Conservation (phyloP, 2,329 filamentous ascomycete species). For the Fonsecaea nubica region DNA sequence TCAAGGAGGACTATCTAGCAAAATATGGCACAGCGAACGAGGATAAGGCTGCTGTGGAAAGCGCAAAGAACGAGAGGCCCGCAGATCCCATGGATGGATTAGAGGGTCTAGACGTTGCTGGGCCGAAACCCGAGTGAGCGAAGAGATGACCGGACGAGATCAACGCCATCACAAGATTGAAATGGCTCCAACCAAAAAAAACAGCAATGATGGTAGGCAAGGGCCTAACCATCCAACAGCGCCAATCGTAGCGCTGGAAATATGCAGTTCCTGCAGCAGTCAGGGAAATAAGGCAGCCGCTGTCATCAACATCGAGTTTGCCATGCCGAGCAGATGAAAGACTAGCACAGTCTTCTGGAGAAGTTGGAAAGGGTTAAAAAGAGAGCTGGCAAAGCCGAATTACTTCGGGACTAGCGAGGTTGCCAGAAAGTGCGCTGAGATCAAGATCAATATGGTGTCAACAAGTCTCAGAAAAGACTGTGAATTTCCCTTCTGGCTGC, state of each 20-base stretch:
- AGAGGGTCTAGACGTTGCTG: slow-evolving; percentile 90
- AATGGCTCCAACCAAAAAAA: background rate
- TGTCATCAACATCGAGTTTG: background rate
- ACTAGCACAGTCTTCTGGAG: background rate
- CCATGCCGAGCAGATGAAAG: background rate
- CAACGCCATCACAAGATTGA: background rate
- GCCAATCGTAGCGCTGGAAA: background rate
- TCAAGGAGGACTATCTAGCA: slow-evolving; percentile 90
- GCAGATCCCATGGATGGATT: slow-evolving; percentile 95
- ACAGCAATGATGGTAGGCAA: background rate
- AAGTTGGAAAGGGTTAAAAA: background rate
- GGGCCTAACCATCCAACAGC: background rate
- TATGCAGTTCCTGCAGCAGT: background rate
- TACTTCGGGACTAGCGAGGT: background rate
- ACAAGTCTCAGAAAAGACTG: slow-evolving; percentile 7
- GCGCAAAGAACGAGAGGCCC: slow-evolving; percentile 60
- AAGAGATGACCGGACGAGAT: background rate
- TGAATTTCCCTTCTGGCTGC: slow-evolving; percentile 10
- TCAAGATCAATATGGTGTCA: background rate
- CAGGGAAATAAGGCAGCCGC: background rate
- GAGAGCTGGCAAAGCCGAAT: background rate
- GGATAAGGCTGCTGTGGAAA: slow-evolving; percentile 64
- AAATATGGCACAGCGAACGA: slow-evolving; percentile 87
- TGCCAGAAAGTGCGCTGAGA: background rate
- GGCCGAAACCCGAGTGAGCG: slow-evolving; percentile 74